A percentile compares a stretch with the other conserved stretches of the same genome.
Evolutionary conservation across 2,329 filamentous ascomycete species (phyloP).

Genomic region (Xylaria sp.): DNA sequence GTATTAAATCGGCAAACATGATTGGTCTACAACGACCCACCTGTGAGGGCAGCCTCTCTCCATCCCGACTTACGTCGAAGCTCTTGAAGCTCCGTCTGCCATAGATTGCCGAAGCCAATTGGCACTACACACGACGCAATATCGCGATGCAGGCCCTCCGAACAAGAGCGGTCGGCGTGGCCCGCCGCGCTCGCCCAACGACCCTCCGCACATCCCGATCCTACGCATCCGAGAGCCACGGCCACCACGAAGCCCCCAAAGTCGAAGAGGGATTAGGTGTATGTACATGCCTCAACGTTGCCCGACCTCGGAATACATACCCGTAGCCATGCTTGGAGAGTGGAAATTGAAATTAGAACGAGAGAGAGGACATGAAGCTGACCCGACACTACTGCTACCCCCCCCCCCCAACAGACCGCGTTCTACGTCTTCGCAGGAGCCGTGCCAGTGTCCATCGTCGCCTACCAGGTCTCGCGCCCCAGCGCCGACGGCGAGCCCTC

Average conservation of each 20-base stretch:
- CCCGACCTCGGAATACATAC: neutral
- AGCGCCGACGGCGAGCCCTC: conserved; percentile 63
- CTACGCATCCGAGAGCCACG: conserved; percentile 66
- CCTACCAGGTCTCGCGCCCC: conserved; percentile 63
- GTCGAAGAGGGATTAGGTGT: conserved; percentile 68
- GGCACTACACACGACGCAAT: conserved; percentile 38
- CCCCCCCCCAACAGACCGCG: conserved; percentile 56
- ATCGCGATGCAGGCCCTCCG: conserved; percentile 53
- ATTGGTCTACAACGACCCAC: conserved; percentile 44
- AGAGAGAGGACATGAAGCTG: conserved; percentile 12
- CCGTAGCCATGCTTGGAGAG: neutral
- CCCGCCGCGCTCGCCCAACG: conserved; percentile 52
- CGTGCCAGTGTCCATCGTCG: conserved; percentile 57
- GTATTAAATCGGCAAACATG: conserved; percentile 33
- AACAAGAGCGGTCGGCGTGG: conserved; percentile 58
- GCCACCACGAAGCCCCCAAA: conserved; percentile 52
- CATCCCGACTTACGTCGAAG: conserved; percentile 33
- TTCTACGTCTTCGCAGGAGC: conserved; percentile 60
- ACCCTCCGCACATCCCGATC: conserved; percentile 55
- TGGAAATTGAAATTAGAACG: neutral
- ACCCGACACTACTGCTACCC: neutral
- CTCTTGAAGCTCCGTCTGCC: conserved; percentile 34
- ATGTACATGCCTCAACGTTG: conserved; percentile 49
- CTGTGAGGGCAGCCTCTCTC: conserved; percentile 39
- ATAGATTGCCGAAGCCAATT: conserved; percentile 43